Base-by-base conservation (phyloP, 2,329 filamentous ascomycete genomes). In the Monosporascus sp. region DNA sequence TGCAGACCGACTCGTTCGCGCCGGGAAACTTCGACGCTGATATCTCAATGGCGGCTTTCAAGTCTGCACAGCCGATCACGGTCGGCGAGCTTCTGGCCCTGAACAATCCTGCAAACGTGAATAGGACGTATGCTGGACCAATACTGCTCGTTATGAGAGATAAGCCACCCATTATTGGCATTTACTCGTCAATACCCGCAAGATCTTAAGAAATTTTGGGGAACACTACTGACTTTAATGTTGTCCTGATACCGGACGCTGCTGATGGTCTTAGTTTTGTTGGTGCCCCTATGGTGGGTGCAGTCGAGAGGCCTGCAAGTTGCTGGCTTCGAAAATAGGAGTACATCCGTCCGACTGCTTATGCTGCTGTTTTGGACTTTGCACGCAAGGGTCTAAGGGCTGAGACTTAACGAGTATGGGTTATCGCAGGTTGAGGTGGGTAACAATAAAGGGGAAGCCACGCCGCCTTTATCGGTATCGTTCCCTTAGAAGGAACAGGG, bases 1-100 rank as follows among this genome's bases (percentile, higher is more conserved):
- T 81, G 3, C 78, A 84, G 48, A 77, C 70, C 62, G 74, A 77
- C 57, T 81, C 80, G 63, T 75, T 80, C 55, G 67, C 70, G 3
- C 78, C 81, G 1, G 74, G 72, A 2, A 71, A 75, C 55, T 86
- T 84, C 51, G 82, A 85, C 52, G 73, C 78, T 1, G 70, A 63
- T 5, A 67, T 87, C 8, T 70, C 84, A 31, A 59, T 73, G 0
- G 61, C 69, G 11, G 74, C 76, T 1, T 75, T 74, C 56, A 54
- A 62, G 48, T 77, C 69, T 2, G 79, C 79, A 16, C 76, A 85
- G 61, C 82, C 83, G 0, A 77, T 81, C 11, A 77, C 82, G 0
- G 61, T 76, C 0, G 84, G 81, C 34, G 83, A 87, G 63, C 62
- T 86, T 2, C 66, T 87, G 36, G 85, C 82, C 1, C 66, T 85